Base-by-base conservation (phyloP, 1,284 basidiomycete species). In the Cerrena zonata region DNA sequence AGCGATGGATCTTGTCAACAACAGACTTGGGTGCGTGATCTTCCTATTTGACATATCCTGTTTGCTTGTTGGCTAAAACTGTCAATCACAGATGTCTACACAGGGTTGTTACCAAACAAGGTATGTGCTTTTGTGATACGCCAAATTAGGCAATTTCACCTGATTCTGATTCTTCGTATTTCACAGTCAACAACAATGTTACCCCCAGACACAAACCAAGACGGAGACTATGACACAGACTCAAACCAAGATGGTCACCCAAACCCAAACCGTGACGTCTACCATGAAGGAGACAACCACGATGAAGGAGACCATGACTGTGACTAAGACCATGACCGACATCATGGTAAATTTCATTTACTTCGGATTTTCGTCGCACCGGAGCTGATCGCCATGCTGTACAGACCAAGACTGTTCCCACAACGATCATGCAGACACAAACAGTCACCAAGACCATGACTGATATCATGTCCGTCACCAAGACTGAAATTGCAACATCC, bases 31-130 rank as follows among this genome's bases (percentile, higher is more conserved):
- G 82, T 84, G 58, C 55, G 76, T 63, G 12, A 42, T 4, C 39
- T 45, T 27, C 25, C 26, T 38, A 18, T 23, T 46, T 36, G 27
- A 37, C 48, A 24, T 12, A 37, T 25, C 39, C 25, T 15, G 24
- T 39, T n/a, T 39, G 34, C 21, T 36, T 53, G 23, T 12, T 3
- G 18, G 15, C 19, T n/a, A n/a, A n/a, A n/a, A n/a, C 38, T 18
- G 48, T 50, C 24, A 24, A 34, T 56, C 48, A 50, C 53, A 63
- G 58, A 64, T 74, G 69, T 71, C 72, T 53, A 72, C 67, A 44
- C 56, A 68, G 36, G 80, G 80, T 49, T 86, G 83, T 66, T 84
- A 85, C 59, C 79, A 78, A 58, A 83, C 66, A 67, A 71, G 74
- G 75, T 78, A 43, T 55, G 61, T 57, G 21, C 22, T 5, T 5